Conservation (phyloP, 179 eudicot genomes). For the Beta corolliflora region DNA sequence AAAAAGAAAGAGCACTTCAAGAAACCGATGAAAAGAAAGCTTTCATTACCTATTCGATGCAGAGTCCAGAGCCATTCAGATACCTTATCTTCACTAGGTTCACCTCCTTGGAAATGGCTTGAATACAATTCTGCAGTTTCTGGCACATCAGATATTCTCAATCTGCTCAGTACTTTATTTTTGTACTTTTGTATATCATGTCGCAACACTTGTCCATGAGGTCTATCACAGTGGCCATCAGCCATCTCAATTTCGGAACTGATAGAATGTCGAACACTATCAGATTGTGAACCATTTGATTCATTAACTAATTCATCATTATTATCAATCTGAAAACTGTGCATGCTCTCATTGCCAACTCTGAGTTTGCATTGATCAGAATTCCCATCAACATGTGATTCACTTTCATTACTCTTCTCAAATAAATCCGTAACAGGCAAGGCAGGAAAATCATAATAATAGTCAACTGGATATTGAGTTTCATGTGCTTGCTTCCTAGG, state of each 20-base stretch:
- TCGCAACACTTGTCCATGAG: conserved; percentile 30
- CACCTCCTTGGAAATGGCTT: conserved; percentile 44
- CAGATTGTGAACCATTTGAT: conserved; percentile 50
- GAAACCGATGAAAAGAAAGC: neutral
- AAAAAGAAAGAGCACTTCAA: neutral
- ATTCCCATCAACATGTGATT: conserved; percentile 41
- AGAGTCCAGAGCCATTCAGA: conserved; percentile 99
- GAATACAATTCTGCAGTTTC: conserved; percentile 48
- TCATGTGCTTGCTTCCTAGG: conserved; percentile 46
- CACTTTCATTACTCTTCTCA: conserved; percentile 51
- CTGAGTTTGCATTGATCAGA: conserved; percentile 43
- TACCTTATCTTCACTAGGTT: conserved; percentile 64
- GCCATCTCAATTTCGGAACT: conserved; percentile 55
- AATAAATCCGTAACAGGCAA: conserved; percentile 92
- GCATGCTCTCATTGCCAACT: conserved; percentile 55
- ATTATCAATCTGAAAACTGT: conserved; percentile 70
- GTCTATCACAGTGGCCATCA: conserved; percentile 34
- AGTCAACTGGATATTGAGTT: conserved; percentile 51
- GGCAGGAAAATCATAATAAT: conserved; percentile 81
- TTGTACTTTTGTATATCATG: conserved; percentile 50
- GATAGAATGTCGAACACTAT: conserved; percentile 28
- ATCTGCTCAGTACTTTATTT: conserved; percentile 50
- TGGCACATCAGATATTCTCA: conserved; percentile 68
- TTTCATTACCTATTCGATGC: conserved; percentile 75
- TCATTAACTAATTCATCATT: conserved; percentile 76